Evolutionary conservation across 108 stramenopile species (phyloP).

Genomic region (Aureococcus anophagefferens): DNA sequence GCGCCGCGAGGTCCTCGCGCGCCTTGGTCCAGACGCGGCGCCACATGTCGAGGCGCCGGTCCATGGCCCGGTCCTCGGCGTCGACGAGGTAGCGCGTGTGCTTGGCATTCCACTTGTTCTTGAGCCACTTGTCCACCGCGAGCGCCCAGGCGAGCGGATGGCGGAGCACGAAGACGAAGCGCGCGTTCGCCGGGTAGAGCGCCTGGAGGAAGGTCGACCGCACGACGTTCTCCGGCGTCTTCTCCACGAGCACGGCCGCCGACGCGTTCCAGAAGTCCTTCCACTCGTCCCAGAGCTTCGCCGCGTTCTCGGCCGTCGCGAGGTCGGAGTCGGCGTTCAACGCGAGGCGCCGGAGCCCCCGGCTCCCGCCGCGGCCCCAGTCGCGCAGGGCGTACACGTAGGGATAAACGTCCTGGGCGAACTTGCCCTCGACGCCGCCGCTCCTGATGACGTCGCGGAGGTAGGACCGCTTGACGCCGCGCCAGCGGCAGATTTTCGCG

Average conservation of each 20-base stretch:
- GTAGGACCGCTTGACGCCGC: neutral
- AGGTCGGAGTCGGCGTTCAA: neutral
- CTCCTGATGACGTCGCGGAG: neutral
- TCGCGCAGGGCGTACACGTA: neutral
- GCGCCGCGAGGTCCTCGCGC: neutral
- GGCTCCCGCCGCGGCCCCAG: neutral
- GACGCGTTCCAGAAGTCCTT: neutral
- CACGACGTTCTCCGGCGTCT: neutral
- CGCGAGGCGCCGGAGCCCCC: too few relatives aligned
- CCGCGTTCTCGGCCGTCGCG: neutral
- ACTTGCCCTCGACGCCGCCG: neutral
- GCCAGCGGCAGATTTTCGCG: neutral
- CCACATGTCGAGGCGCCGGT: neutral
- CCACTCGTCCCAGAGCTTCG: neutral
- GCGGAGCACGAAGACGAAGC: neutral
- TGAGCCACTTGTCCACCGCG: neutral
- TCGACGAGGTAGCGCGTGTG: neutral
- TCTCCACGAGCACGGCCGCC: neutral
- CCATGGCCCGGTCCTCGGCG: neutral
- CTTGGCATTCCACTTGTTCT: neutral
- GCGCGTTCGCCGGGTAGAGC: neutral
- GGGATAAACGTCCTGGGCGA: neutral
- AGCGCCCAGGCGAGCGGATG: slow-evolving; percentile 1
- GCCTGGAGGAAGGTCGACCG: neutral
- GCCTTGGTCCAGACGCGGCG: neutral